Evolutionary conservation across 2,329 filamentous ascomycete species (phyloP).

Genomic region (Endocalyx cinctus): DNA sequence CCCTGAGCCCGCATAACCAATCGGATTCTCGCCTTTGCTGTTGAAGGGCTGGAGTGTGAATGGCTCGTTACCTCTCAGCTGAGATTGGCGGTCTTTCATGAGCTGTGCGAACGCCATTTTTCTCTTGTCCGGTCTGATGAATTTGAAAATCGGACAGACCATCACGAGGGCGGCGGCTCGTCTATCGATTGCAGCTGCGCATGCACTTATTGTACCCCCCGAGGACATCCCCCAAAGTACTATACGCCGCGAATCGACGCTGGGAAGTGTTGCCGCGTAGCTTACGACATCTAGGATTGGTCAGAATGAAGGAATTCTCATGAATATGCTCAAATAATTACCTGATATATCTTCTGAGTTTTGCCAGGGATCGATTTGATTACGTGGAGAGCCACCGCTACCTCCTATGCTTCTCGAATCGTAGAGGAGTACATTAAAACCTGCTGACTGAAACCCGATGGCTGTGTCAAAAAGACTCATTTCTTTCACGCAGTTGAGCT

Average conservation of each 20-base stretch:
- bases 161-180: constrained; percentile 18
- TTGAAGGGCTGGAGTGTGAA: constrained; percentile 6
- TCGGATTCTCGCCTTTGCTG: constrained; percentile 8
- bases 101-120: constrained; percentile 11
- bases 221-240: constrained; percentile 21
- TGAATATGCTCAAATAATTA: constrained; percentile 1
- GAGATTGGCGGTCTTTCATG: constrained; percentile 11
- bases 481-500: constrained; percentile 25
- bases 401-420: constrained; percentile 17
- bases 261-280: constrained; percentile 8
- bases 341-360: constrained; percentile 14
- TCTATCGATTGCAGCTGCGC: constrained; percentile 15
- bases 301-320: not conserved
- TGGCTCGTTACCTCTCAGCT: constrained; percentile 7
- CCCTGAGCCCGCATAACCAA: constrained; percentile 6
- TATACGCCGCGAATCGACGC: constrained; percentile 12
- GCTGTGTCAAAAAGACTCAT: constrained; percentile 17
- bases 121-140: constrained; percentile 8
- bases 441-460: constrained; percentile 12
- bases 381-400: constrained; percentile 17
- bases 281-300: constrained; percentile 10
- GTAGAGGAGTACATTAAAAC: constrained; percentile 19
- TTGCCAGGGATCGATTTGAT: constrained; percentile 15
- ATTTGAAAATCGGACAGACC: constrained; percentile 18
- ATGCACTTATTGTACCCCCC: constrained; percentile 9